Evolutionary conservation across 805 yeast species (phyloP).

Genomic region (Nakazawaea pomicola): DNA sequence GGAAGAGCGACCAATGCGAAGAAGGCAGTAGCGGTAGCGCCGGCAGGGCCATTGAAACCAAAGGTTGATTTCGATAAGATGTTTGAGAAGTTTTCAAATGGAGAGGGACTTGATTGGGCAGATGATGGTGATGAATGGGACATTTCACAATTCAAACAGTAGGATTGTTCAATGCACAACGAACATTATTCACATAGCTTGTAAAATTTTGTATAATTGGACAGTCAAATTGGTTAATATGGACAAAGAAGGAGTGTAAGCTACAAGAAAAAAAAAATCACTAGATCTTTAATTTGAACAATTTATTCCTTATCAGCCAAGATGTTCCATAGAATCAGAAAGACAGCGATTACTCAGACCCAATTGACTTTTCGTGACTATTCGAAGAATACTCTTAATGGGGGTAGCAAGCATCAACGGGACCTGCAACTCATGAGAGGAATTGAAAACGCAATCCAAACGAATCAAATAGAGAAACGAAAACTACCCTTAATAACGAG

Average conservation of each 20-base stretch:
- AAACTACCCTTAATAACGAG: conserved; percentile 16
- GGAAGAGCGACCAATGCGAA: background rate
- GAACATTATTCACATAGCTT: no score
- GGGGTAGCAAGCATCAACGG: background rate
- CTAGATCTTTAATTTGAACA: background rate
- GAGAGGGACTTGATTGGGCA: conserved; percentile 8
- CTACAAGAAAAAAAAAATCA: background rate
- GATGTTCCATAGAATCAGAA: background rate
- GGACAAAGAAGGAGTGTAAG: no score
- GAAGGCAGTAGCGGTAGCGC: no score
- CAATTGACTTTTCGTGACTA: background rate
- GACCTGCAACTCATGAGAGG: conserved; percentile 4
- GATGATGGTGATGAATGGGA: conserved; percentile 13
- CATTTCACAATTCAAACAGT: conserved; percentile 3
- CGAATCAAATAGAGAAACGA: background rate
- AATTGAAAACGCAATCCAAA: conserved; percentile 6
- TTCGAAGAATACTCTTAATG: background rate
- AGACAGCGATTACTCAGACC: background rate
- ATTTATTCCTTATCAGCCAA: background rate
- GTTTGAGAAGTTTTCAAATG: conserved; percentile 2
- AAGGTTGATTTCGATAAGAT: conserved; percentile 7
- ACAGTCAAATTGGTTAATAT: no score
- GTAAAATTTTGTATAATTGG: no score
- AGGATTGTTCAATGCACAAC: no score
- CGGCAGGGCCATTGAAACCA: background rate